A percentile compares a stretch with the other conserved stretches of the same genome.
These are phyloP conservation scores for Malus sieversii DNA, from an alignment of 306 rosid species.

Conservation along the genomic window DNA sequence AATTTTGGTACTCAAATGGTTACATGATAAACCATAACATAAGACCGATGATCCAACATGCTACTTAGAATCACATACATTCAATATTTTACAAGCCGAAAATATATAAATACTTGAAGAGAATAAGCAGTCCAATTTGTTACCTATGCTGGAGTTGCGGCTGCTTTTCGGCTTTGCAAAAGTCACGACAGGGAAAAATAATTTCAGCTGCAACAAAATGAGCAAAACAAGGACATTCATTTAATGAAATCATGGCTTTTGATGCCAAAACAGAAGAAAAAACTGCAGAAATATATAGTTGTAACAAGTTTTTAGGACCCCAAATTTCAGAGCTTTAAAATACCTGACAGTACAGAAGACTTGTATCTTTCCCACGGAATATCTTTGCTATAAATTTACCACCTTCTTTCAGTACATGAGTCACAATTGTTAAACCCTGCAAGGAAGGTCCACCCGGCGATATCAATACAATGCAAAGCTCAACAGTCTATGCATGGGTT, in stretches of 20 bases:
- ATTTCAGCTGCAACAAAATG: conserved; percentile 66
- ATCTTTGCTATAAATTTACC: conserved; percentile 93
- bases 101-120: background rate
- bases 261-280: background rate
- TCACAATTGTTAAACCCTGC: conserved; percentile 94
- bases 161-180: conserved; percentile 95
- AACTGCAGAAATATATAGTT: background rate
- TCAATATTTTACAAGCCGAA: background rate
- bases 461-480: conserved; percentile 19
- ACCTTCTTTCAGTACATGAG: conserved; percentile 89
- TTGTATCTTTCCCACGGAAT: conserved; percentile 91
- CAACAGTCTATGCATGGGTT: background rate
- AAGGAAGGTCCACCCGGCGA: conserved; percentile 8
- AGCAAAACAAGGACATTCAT: background rate
- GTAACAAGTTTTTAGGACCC: conserved; percentile 1
- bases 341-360: conserved; percentile 96
- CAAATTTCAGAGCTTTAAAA: conserved; percentile 2
- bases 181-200: conserved; percentile 84
- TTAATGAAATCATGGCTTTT: background rate
- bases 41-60: background rate
- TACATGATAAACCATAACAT: background rate
- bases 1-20: background rate
- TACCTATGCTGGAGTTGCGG: conserved; percentile 89
- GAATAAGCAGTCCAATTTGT: conserved; percentile 1
- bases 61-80: background rate